A percentile compares a stretch with the other conserved stretches of the same genome.
Evolutionary conservation across 2,329 filamentous ascomycete species (phyloP).

Genomic region (Penicillium sp.): DNA sequence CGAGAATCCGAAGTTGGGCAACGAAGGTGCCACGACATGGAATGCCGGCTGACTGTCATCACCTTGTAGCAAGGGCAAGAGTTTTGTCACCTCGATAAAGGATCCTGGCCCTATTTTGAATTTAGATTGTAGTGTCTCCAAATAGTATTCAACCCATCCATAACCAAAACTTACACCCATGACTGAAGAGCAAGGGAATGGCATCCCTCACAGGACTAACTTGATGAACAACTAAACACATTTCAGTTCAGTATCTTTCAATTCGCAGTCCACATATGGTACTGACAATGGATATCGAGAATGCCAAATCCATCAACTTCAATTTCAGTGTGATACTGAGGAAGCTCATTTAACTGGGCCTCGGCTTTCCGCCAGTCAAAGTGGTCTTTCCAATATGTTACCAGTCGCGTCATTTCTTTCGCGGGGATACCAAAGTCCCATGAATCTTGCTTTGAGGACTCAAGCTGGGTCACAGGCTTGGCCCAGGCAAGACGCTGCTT

Average conservation of each 20-base stretch:
- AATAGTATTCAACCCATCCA: not conserved
- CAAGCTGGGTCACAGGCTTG: slow-evolving; percentile 18
- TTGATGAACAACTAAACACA: slow-evolving; percentile 54
- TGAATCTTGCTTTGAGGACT: slow-evolving; percentile 15
- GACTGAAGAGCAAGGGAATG: slow-evolving; percentile 66
- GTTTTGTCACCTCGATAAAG: slow-evolving; percentile 56
- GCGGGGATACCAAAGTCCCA: slow-evolving; percentile 23
- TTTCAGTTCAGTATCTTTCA: not conserved
- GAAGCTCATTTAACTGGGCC: slow-evolving; percentile 57
- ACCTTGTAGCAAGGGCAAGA: slow-evolving; percentile 47
- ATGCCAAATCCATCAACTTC: slow-evolving; percentile 58
- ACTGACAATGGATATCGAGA: slow-evolving; percentile 59
- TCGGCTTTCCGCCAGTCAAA: slow-evolving; percentile 66
- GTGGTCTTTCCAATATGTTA: slow-evolving; percentile 55
- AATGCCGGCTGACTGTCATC: slow-evolving; percentile 47
- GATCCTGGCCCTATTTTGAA: slow-evolving; percentile 56
- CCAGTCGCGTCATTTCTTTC: slow-evolving; percentile 47
- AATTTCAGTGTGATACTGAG: slow-evolving; percentile 59
- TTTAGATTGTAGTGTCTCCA: not conserved
- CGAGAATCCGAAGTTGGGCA: slow-evolving; percentile 59
- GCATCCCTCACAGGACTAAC: slow-evolving; percentile 52
- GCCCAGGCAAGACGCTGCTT: slow-evolving; percentile 19
- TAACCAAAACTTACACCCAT: slow-evolving; percentile 53
- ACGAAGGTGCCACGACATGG: slow-evolving; percentile 53
- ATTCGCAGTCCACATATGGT: not conserved